A percentile compares a stretch with the other conserved stretches of the same genome.
phyloP scores from a whole-genome alignment of 257 asterid species.

The Nicotiana noctiflora region DNA sequence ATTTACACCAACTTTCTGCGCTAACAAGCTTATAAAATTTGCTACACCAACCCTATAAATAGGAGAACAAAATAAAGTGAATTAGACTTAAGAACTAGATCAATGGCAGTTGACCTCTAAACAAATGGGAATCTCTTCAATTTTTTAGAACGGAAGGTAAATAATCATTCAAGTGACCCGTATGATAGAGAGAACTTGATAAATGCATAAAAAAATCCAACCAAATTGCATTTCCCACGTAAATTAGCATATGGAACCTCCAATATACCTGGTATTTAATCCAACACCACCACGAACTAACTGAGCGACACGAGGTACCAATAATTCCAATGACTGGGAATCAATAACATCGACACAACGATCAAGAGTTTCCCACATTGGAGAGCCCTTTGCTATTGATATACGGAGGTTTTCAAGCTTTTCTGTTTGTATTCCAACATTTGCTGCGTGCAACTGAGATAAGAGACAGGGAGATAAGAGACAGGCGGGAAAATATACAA shows the following conservation, averaged over 20 bases:
- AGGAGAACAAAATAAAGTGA: slow-evolving; percentile 15
- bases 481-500: not conserved
- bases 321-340: slow-evolving; percentile 61
- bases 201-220: not conserved
- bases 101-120: not conserved
- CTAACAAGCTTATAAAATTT: slow-evolving; percentile 64
- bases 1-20: slow-evolving; percentile 74
- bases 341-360: slow-evolving; percentile 85
- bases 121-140: not conserved
- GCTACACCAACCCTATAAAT: slow-evolving; percentile 88
- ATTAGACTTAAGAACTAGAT: not conserved
- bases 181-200: not conserved
- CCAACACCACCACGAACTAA: slow-evolving; percentile 85
- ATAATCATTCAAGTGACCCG: not conserved
- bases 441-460: slow-evolving; percentile 83
- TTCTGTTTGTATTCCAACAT: slow-evolving; percentile 88
- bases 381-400: slow-evolving; percentile 90
- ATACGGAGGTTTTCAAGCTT: slow-evolving; percentile 86
- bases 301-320: slow-evolving; percentile 89
- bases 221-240: not conserved
- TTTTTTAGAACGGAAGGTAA: not conserved
- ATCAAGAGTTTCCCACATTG: slow-evolving; percentile 99
- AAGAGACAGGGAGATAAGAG: slow-evolving; percentile 13
- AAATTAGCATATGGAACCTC: not conserved
- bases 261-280: slow-evolving; percentile 77